These are phyloP conservation scores for Solanum raphanifolium DNA, from an alignment of 257 asterid genomes.

Conservation along the genomic window DNA sequence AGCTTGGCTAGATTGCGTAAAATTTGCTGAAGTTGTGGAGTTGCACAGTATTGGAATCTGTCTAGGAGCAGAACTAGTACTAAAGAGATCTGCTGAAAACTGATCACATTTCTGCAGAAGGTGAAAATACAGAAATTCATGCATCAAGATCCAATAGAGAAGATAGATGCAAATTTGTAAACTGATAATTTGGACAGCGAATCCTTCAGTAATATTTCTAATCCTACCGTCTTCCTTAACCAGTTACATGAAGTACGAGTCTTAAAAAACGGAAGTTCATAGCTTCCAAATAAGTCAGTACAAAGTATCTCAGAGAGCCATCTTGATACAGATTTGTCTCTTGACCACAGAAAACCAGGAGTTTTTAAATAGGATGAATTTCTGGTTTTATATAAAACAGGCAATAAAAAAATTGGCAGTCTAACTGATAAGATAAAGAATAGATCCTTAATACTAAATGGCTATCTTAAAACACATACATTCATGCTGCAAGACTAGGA, in stretches of 20 bases:
- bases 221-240: background rate
- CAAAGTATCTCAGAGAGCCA: background rate
- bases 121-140: background rate
- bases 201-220: background rate
- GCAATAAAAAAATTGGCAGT: background rate
- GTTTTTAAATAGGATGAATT: background rate
- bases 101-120: conserved; percentile 77
- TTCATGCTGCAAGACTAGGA: background rate
- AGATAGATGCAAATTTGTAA: background rate
- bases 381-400: background rate
- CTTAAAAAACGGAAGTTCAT: background rate
- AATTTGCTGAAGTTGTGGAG: conserved; percentile 46
- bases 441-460: background rate
- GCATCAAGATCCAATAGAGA: background rate
- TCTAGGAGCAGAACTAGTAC: conserved; percentile 33
- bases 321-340: background rate
- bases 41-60: conserved; percentile 65
- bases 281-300: background rate
- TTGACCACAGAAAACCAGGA: background rate
- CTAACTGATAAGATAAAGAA: background rate
- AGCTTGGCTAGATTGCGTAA: conserved; percentile 39
- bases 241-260: background rate
- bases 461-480: background rate
- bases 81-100: conserved; percentile 63
- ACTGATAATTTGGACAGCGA: background rate